Conservation (phyloP, 1,139 yeast genomes). For the Debaryomyces coudertii region DNA sequence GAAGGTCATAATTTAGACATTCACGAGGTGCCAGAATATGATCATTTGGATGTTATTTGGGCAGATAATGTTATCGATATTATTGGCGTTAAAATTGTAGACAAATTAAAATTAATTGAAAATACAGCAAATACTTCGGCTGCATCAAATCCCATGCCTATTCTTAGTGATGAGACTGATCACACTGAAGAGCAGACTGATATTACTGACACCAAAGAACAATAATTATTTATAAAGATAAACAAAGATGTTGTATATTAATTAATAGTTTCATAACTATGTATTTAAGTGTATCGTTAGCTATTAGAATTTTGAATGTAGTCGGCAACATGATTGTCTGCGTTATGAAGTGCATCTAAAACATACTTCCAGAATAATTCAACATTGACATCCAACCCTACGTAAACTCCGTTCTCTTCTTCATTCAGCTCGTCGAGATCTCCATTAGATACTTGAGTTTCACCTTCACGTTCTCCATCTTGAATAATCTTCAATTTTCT, state of each 20-base stretch:
- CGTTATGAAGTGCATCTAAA: constrained; percentile 40
- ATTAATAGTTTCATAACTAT: neutral
- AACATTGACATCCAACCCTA: constrained; percentile 49
- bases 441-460: constrained; percentile 32
- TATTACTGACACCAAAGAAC: neutral
- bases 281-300: neutral
- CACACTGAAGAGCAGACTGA: neutral
- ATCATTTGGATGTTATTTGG: constrained; percentile 61
- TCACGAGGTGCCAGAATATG: constrained; percentile 48
- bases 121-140: neutral
- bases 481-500: constrained; percentile 28
- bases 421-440: constrained; percentile 29
- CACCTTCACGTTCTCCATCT: constrained; percentile 39
- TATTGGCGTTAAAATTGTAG: constrained; percentile 26
- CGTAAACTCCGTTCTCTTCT: constrained; percentile 44
- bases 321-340: constrained; percentile 16
- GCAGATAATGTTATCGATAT: constrained; percentile 50
- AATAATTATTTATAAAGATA: no score
- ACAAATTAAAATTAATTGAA: constrained; percentile 12
- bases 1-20: constrained; percentile 42
- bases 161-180: neutral
- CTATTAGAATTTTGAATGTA: neutral
- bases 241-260: neutral
- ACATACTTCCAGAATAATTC: constrained; percentile 58
- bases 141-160: neutral